Percentiles rank a stretch among this genome's conserved stretches.
These are phyloP conservation scores for Arachis monticola DNA, from an alignment of 331 rosid species.

Conservation along the genomic window DNA sequence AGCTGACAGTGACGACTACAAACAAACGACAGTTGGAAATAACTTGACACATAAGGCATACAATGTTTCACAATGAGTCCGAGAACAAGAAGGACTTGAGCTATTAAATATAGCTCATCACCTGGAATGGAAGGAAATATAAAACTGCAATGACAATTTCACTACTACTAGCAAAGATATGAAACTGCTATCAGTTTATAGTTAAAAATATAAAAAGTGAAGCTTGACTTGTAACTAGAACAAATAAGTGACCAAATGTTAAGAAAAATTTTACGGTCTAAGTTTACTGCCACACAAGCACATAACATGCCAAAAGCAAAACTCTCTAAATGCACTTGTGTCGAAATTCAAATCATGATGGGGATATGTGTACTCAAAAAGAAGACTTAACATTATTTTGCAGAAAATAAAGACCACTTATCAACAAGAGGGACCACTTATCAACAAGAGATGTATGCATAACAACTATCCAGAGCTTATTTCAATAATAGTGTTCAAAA, in stretches of 20 bases:
- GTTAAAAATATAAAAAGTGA: conserved; percentile 4
- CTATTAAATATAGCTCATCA: conserved; percentile 8
- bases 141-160: conserved; percentile 4
- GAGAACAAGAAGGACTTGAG: conserved; percentile 10
- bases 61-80: neutral
- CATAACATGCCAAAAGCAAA: neutral
- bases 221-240: neutral
- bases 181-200: neutral
- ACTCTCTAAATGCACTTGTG: conserved; percentile 1
- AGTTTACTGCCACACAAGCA: conserved; percentile 8
- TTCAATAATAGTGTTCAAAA: neutral
- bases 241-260: conserved; percentile 8
- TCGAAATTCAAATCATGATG: conserved; percentile 6
- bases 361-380: neutral
- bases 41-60: conserved; percentile 26
- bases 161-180: conserved; percentile 6
- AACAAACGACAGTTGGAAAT: conserved; percentile 31
- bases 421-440: too few relatives aligned
- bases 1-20: conserved; percentile 38
- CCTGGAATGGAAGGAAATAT: conserved; percentile 9
- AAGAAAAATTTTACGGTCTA: neutral
- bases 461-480: neutral
- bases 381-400: conserved; percentile 1
- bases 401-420: neutral
- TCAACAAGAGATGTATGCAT: neutral